These are phyloP conservation scores for Penicillium sp. DNA, from an alignment of 2,329 filamentous ascomycete genomes.

Conservation along the genomic window DNA sequence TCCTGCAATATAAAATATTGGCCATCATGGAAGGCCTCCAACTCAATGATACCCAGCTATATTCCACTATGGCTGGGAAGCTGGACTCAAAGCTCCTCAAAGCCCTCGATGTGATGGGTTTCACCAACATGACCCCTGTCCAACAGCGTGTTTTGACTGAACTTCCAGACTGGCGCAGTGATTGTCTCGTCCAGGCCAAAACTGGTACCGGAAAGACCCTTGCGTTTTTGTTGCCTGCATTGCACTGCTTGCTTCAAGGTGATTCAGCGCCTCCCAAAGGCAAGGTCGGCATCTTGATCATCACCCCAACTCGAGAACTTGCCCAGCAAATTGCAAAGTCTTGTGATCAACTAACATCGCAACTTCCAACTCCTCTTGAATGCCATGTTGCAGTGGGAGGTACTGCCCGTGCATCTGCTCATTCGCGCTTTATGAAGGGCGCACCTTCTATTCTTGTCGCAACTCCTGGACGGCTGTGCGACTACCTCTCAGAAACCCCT, in stretches of 20 bases:
- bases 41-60: conserved; percentile 28
- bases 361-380: conserved; percentile 39
- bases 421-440: conserved; percentile 30
- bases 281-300: conserved; percentile 47
- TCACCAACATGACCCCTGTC: conserved; percentile 52
- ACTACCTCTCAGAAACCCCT: conserved; percentile 44
- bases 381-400: conserved; percentile 49
- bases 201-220: conserved; percentile 54
- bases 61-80: conserved; percentile 36
- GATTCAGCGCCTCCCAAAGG: conserved; percentile 28
- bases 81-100: conserved; percentile 35
- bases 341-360: conserved; percentile 45
- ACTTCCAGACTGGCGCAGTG: conserved; percentile 50
- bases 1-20: background rate
- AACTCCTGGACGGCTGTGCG: conserved; percentile 50
- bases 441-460: conserved; percentile 45
- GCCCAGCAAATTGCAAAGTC: conserved; percentile 52
- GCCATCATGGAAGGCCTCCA: conserved; percentile 16
- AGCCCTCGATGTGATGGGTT: conserved; percentile 34
- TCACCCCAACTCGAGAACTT: conserved; percentile 51
- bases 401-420: conserved; percentile 31
- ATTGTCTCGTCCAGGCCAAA: conserved; percentile 56
- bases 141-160: conserved; percentile 55
- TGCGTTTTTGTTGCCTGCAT: conserved; percentile 49
- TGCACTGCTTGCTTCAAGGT: conserved; percentile 46